Evolutionary conservation across 2,329 filamentous ascomycete genomes (phyloP), one percentile per base, ranked within the genome.

Genomic region (Aureobasidium sp.): DNA sequence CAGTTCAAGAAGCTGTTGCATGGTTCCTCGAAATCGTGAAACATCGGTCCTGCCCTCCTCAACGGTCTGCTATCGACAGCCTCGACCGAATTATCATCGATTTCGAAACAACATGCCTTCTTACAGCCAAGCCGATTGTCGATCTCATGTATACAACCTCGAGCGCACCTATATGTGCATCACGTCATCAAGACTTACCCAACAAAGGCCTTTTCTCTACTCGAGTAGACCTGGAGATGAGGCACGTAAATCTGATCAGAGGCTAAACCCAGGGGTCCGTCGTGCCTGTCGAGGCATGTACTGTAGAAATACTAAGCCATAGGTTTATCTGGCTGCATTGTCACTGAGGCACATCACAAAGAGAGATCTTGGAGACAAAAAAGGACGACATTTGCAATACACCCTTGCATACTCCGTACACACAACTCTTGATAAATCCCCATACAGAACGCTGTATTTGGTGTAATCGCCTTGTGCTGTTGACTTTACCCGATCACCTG

Each of bases 1-100:
- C 39, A 29, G 29, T 27, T 57, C 53, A 36, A 57, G 53, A 45
- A 57, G 29, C 29, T 45, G 29, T 45, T 57, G 53, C 53, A 57
- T 57, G 25, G 41, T 57, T 36, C 37, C 20, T 36, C 14, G 20
- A 34, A 17, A 45, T 57, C 39, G 27, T 57, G 53, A 57, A 57
- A 57, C 53, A 36, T 57, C 14, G 39, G 53, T 45, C 27, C 15
- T 34, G 29, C 34, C 31, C n/a, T 57, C 39, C 11, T 25, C 8
- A 45, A 57, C 39, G 41, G 41, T 6, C 52, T 34, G n/a, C 29
- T 20, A 36, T 57, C 53, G 27, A 34, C 29, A 36, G 27, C 27
- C 22, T 45, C 53, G 53, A 45, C 41, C 41, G 36, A 20, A 11
- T 25, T 5, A 29, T n/a, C 17, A 42, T 20, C 20, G 37, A 31